Conservation (phyloP, 1,284 basidiomycete genomes). For the Ceratorhiza oryzae-sativae region DNA sequence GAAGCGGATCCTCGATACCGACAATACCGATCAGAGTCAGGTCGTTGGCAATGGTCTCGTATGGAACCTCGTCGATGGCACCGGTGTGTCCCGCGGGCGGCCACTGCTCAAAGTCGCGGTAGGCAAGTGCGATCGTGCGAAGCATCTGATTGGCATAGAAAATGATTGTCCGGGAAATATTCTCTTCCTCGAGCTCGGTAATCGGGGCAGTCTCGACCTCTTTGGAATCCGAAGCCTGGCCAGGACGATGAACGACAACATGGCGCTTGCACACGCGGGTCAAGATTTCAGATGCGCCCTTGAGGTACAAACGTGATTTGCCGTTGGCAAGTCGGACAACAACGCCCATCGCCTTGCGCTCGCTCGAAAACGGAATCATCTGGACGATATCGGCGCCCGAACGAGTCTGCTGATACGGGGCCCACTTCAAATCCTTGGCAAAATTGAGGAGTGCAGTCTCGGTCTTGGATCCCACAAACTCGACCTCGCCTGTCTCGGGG, state of each 20-base stretch:
- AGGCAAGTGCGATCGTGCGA: constrained; percentile 92
- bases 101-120: constrained; percentile 87
- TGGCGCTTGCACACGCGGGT: constrained; percentile 76
- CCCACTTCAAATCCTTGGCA: constrained; percentile 87
- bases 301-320: constrained; percentile 79
- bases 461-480: constrained; percentile 95
- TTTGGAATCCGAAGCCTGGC: constrained; percentile 47
- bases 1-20: constrained; percentile 96
- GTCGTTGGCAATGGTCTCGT: constrained; percentile 72
- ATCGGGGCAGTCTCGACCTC: constrained; percentile 67
- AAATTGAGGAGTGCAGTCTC: constrained; percentile 93
- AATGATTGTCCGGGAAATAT: constrained; percentile 89
- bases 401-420: constrained; percentile 73
- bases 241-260: constrained; percentile 64
- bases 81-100: constrained; percentile 66
- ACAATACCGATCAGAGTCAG: constrained; percentile 87
- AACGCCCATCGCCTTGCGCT: constrained; percentile 96
- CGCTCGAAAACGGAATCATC: constrained; percentile 94
- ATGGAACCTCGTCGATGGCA: constrained; percentile 69
- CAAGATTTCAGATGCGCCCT: constrained; percentile 94
- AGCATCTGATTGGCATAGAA: constrained; percentile 97
- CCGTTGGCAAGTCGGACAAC: constrained; percentile 72
- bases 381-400: constrained; percentile 76
- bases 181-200: constrained; percentile 70
- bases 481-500: constrained; percentile 65